Percentiles rank a stretch among this genome's conserved stretches.
Conservation (phyloP, 1,284 basidiomycete genomes). For the Cerrena zonata region DNA sequence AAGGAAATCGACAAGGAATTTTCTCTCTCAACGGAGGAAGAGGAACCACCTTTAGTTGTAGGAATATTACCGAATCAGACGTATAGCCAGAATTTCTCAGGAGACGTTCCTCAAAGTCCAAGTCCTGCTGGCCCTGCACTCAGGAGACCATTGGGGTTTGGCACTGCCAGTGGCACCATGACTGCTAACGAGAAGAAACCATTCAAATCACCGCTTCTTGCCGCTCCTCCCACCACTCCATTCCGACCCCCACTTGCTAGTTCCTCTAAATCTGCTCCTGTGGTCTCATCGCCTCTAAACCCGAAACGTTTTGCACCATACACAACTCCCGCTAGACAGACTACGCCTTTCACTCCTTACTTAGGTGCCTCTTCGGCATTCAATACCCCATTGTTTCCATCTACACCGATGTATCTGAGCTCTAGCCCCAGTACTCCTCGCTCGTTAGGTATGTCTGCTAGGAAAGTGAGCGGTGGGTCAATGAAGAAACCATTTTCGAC, state of each 20-base stretch:
- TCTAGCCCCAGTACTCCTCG: constrained; percentile 9
- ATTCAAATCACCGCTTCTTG: constrained; percentile 53
- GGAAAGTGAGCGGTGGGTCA: constrained; percentile 17
- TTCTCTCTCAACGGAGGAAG: background rate
- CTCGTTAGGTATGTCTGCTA: constrained; percentile 29
- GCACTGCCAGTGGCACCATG: constrained; percentile 4
- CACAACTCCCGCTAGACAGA: background rate
- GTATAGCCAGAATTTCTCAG: background rate
- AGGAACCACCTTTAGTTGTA: background rate
- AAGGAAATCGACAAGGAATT: constrained; percentile 36
- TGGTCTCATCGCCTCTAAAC: constrained; percentile 30
- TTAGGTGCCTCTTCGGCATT: constrained; percentile 13
- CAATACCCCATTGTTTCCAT: constrained; percentile 10
- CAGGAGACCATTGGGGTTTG: constrained; percentile 17
- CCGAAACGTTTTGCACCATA: no score
- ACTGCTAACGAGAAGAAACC: constrained; percentile 33
- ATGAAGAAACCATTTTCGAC: constrained; percentile 45
- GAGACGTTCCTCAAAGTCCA: constrained; percentile 27
- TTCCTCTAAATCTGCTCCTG: constrained; percentile 10
- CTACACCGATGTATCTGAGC: constrained; percentile 22
- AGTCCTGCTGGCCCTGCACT: constrained; percentile 26
- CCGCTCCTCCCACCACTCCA: background rate
- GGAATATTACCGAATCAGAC: background rate
- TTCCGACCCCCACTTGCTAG: constrained; percentile 7
- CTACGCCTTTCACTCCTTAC: constrained; percentile 12